These are phyloP conservation scores for Metarhizium robertsii DNA, from an alignment of 2,329 filamentous ascomycete genomes.

Conservation along the genomic window DNA sequence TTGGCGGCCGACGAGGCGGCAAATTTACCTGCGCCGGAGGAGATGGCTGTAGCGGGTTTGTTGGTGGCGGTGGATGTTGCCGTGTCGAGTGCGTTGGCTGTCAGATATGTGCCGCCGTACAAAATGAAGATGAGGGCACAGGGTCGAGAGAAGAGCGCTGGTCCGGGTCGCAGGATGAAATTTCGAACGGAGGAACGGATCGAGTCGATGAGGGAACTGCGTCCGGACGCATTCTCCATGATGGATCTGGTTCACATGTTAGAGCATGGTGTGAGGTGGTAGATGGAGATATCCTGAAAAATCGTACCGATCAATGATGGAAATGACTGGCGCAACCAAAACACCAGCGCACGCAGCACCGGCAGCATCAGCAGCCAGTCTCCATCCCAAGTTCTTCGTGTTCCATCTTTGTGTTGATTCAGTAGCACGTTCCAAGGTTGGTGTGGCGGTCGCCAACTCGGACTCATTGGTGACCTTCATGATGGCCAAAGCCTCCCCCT, in stretches of 20 bases:
- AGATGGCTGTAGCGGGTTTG: slow-evolving; percentile 51
- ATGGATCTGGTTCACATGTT: slow-evolving; percentile 46
- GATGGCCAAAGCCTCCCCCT: not conserved
- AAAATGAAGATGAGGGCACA: slow-evolving; percentile 63
- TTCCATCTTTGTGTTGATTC: slow-evolving; percentile 47
- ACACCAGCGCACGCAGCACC: slow-evolving; percentile 64
- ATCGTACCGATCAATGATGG: slow-evolving; percentile 71
- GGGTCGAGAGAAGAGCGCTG: slow-evolving; percentile 53
- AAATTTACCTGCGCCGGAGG: slow-evolving; percentile 73
- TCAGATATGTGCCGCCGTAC: slow-evolving; percentile 84
- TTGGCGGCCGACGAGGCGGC: slow-evolving; percentile 72
- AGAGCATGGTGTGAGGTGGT: slow-evolving; percentile 8
- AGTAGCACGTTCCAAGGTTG: not conserved
- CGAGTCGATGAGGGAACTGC: slow-evolving; percentile 48
- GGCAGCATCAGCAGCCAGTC: slow-evolving; percentile 58
- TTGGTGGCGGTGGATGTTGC: slow-evolving; percentile 53
- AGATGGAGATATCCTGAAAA: not conserved
- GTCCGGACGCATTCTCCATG: slow-evolving; percentile 73
- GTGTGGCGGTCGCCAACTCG: not conserved
- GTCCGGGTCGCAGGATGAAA: slow-evolving; percentile 51
- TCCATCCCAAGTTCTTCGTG: slow-evolving; percentile 58
- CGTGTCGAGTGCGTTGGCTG: slow-evolving; percentile 83
- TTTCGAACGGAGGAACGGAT: slow-evolving; percentile 47
- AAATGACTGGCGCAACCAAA: slow-evolving; percentile 75
- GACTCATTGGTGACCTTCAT: not conserved